Conservation (phyloP, 2,329 filamentous ascomycete genomes). For the Alternaria rosae region DNA sequence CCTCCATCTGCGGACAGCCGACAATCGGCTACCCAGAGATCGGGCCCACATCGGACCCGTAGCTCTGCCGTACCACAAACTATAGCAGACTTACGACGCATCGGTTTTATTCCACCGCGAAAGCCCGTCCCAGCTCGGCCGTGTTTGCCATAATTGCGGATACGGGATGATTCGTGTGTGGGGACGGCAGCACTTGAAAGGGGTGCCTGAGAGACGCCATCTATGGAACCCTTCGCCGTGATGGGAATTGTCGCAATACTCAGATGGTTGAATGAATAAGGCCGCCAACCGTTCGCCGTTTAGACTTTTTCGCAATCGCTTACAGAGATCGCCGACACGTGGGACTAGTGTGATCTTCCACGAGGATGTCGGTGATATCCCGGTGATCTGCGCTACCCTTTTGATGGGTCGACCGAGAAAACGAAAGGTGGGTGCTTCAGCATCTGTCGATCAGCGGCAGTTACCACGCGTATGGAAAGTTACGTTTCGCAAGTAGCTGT, state of each 20-base stretch:
- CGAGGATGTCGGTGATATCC: conserved; percentile 8
- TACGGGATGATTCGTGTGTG: background rate
- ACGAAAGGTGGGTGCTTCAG: conserved; percentile 3
- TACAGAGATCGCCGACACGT: conserved; percentile 2
- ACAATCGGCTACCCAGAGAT: background rate
- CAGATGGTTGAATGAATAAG: background rate
- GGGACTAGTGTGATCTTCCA: conserved; percentile 7
- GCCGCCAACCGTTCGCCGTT: background rate
- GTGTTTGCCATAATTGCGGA: background rate
- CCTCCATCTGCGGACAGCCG: background rate
- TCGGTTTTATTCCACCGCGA: background rate
- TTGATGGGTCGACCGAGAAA: background rate
- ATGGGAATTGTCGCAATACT: background rate
- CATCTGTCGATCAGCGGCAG: conserved; percentile 4
- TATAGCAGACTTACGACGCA: background rate
- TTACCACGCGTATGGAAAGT: background rate
- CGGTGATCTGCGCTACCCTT: conserved; percentile 9
- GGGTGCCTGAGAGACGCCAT: background rate
- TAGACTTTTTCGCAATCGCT: background rate
- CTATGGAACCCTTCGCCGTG: background rate
- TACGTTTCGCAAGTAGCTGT: background rate
- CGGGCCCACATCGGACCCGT: background rate
- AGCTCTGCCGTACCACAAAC: background rate
- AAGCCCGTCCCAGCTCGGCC: background rate
- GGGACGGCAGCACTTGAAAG: background rate